These are phyloP conservation scores for Pseudonitzschia pungens DNA, from an alignment of 108 stramenopile species.

Conservation along the genomic window DNA sequence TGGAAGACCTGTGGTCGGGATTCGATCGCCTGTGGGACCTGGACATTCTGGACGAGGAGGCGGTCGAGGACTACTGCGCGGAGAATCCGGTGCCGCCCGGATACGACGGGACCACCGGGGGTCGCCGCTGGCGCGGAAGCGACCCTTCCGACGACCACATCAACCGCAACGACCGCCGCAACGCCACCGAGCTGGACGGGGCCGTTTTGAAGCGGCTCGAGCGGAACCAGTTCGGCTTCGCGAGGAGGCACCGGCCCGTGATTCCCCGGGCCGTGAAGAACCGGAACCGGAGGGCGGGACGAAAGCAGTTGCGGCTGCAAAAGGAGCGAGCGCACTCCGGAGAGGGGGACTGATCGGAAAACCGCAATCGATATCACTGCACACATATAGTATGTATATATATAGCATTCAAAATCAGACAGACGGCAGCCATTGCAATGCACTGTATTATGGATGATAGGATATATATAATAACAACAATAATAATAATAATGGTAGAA, in stretches of 20 bases:
- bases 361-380: not conserved
- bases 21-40: conserved; percentile 53
- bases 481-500: too few relatives aligned
- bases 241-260: conserved; percentile 23
- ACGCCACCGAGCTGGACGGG: not conserved
- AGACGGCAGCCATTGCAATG: too few relatives aligned
- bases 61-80: conserved; percentile 69
- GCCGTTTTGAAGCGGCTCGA: conserved; percentile 16
- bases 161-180: not conserved
- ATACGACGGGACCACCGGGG: conserved; percentile 19
- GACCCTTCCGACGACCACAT: too few relatives aligned
- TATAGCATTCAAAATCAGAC: too few relatives aligned
- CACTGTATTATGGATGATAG: too few relatives aligned
- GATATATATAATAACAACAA: too few relatives aligned
- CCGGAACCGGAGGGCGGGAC: conserved; percentile 21
- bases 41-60: conserved; percentile 55
- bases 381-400: too few relatives aligned
- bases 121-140: not conserved
- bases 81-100: conserved; percentile 62
- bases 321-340: conserved; percentile 7
- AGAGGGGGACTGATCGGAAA: not conserved
- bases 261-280: conserved; percentile 17
- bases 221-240: conserved; percentile 11
- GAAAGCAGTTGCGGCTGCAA: conserved; percentile 8
- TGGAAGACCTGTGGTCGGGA: conserved; percentile 78